Percentiles rank a stretch among this genome's conserved stretches.
Evolutionary conservation across 257 asterid genomes (phyloP).

Genomic region (Gentiana straminea): DNA sequence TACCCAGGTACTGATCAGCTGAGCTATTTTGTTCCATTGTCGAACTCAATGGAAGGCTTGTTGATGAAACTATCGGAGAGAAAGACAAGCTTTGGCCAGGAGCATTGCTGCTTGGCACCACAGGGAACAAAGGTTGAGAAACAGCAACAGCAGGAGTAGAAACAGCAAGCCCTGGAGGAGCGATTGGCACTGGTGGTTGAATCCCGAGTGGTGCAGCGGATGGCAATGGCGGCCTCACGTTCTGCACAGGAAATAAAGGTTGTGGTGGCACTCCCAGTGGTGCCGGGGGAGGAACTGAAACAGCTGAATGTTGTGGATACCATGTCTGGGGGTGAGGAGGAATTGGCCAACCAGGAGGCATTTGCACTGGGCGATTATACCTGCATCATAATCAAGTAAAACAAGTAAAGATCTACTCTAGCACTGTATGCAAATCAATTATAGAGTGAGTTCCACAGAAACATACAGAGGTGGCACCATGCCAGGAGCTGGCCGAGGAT

Average conservation of each 20-base stretch:
- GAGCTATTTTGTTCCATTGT: slow-evolving; percentile 27
- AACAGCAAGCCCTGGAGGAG: slow-evolving; percentile 66
- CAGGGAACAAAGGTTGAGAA: slow-evolving; percentile 81
- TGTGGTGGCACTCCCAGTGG: slow-evolving; percentile 59
- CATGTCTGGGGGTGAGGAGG: slow-evolving; percentile 69
- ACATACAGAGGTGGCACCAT: slow-evolving; percentile 48
- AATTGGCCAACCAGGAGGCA: slow-evolving; percentile 64
- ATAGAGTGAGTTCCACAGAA: not conserved
- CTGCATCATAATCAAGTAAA: slow-evolving; percentile 29
- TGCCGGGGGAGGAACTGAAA: slow-evolving; percentile 51
- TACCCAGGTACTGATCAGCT: slow-evolving; percentile 27
- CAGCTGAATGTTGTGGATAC: slow-evolving; percentile 66
- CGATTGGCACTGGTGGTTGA: slow-evolving; percentile 35
- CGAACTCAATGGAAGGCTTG: slow-evolving; percentile 28
- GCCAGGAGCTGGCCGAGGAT: slow-evolving; percentile 46
- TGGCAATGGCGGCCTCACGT: slow-evolving; percentile 41
- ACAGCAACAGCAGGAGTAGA: slow-evolving; percentile 35
- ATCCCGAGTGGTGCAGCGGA: slow-evolving; percentile 33
- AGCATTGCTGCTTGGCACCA: slow-evolving; percentile 37
- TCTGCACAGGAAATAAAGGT: slow-evolving; percentile 86
- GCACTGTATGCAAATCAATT: too few relatives aligned
- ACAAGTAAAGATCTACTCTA: not conserved
- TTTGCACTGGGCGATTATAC: slow-evolving; percentile 48
- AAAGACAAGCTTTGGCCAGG: slow-evolving; percentile 45
- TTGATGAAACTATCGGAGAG: slow-evolving; percentile 38